phyloP scores from a whole-genome alignment of 2,329 filamentous ascomycete genomes.

The Drechslera avenae region DNA sequence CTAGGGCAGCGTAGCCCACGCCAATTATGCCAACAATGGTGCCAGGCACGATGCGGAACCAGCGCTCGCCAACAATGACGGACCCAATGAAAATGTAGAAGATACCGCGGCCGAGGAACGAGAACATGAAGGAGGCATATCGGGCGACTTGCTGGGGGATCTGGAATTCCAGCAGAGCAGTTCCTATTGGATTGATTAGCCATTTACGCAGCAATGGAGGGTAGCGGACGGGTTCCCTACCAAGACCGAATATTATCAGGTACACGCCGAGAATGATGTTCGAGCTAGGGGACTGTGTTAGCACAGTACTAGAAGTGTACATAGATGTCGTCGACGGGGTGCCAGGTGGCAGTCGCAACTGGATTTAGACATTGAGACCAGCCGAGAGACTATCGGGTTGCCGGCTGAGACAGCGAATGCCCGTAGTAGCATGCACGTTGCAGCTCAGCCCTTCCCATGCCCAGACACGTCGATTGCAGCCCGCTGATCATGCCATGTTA shows the following conservation, averaged over 20 bases:
- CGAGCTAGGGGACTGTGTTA: slow-evolving; percentile 57
- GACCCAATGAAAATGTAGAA: slow-evolving; percentile 97
- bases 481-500: neutral
- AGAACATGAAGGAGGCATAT: slow-evolving; percentile 98
- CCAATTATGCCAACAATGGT: slow-evolving; percentile 78
- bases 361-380: neutral
- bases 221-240: slow-evolving; percentile 60
- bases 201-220: neutral
- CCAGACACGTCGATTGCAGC: neutral
- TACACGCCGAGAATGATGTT: slow-evolving; percentile 81
- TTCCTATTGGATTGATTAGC: slow-evolving; percentile 56
- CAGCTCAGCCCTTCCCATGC: neutral
- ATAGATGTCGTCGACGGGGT: neutral
- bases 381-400: neutral
- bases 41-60: slow-evolving; percentile 76
- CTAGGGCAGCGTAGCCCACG: slow-evolving; percentile 68
- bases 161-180: slow-evolving; percentile 79
- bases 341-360: neutral
- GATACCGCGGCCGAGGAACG: slow-evolving; percentile 90
- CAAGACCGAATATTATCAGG: slow-evolving; percentile 86
- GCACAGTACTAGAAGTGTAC: slow-evolving; percentile 9
- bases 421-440: neutral
- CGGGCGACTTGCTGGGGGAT: slow-evolving; percentile 90
- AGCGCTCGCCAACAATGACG: slow-evolving; percentile 72
- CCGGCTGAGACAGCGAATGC: neutral